Percentiles rank a stretch among this genome's conserved stretches.
phyloP scores from a whole-genome alignment of 2,329 filamentous ascomycete species.

The Endocalyx cinctus region DNA sequence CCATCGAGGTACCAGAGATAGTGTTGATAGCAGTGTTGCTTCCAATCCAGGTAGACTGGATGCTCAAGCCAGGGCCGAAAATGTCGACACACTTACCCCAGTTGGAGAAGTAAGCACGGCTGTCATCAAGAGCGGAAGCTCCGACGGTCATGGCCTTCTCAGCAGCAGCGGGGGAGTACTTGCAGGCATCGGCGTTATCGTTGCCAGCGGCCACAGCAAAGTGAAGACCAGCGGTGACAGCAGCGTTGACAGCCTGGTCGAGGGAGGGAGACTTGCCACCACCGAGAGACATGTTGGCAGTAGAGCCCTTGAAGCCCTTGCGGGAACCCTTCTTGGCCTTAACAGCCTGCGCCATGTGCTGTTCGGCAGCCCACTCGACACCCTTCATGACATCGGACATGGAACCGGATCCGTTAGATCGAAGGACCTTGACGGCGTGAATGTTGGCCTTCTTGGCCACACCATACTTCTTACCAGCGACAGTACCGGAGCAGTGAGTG shows the following conservation, averaged over 20 bases:
- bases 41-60: constrained; percentile 97
- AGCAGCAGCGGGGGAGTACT: constrained; percentile 95
- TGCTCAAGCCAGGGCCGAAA: constrained; percentile 95
- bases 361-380: constrained; percentile 86
- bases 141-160: constrained; percentile 91
- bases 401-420: constrained; percentile 93
- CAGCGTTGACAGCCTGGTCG: constrained; percentile 89
- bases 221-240: constrained; percentile 86
- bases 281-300: constrained; percentile 98
- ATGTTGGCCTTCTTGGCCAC: constrained; percentile 98
- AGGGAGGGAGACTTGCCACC: constrained; percentile 94
- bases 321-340: constrained; percentile 80
- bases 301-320: constrained; percentile 97
- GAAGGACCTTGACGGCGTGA: constrained; percentile 96
- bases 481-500: constrained; percentile 97
- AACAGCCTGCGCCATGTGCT: constrained; percentile 71
- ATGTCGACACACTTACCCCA: constrained; percentile 99
- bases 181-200: constrained; percentile 98
- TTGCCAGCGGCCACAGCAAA: constrained; percentile 98
- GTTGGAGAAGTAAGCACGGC: constrained; percentile 99
- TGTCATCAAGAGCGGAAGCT: constrained; percentile 87
- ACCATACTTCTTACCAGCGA: constrained; percentile 98
- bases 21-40: constrained; percentile 95
- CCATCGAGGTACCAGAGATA: constrained; percentile 99
- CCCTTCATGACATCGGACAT: constrained; percentile 99